These are phyloP conservation scores for Paspalum vaginatum DNA, from an alignment of 176 grass and related monocot species.

Conservation along the genomic window DNA sequence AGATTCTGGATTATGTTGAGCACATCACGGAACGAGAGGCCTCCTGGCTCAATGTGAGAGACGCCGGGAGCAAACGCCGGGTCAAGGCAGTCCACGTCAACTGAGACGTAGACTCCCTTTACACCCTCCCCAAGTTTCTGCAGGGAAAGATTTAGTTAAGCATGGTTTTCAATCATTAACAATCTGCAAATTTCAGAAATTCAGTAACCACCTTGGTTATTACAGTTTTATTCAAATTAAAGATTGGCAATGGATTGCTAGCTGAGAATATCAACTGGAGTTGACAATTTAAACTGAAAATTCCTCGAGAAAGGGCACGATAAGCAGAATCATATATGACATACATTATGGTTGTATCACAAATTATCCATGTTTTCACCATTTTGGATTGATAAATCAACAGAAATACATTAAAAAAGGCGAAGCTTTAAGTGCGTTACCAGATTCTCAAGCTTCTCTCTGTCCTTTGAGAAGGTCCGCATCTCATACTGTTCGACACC, in stretches of 20 bases:
- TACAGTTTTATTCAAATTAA: neutral
- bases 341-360: too few relatives aligned
- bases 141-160: neutral
- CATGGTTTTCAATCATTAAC: neutral
- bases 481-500: slow-evolving; percentile 96
- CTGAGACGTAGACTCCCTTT: slow-evolving; percentile 87
- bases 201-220: neutral
- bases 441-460: slow-evolving; percentile 84
- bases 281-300: slow-evolving; percentile 6
- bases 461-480: slow-evolving; percentile 85
- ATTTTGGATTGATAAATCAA: neutral
- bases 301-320: neutral
- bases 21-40: slow-evolving; percentile 88
- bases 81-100: slow-evolving; percentile 94
- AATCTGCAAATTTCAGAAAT: neutral
- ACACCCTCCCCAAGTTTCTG: slow-evolving; percentile 99
- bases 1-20: slow-evolving; percentile 96
- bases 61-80: slow-evolving; percentile 91
- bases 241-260: neutral
- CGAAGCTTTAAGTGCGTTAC: slow-evolving; percentile 36
- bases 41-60: slow-evolving; percentile 97
- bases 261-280: neutral
- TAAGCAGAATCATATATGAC: neutral
- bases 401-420: neutral
- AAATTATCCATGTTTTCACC: neutral